Evolutionary conservation across 805 yeast species (phyloP), one percentile per base, ranked within the genome.

Genomic region (Candida corydali): DNA sequence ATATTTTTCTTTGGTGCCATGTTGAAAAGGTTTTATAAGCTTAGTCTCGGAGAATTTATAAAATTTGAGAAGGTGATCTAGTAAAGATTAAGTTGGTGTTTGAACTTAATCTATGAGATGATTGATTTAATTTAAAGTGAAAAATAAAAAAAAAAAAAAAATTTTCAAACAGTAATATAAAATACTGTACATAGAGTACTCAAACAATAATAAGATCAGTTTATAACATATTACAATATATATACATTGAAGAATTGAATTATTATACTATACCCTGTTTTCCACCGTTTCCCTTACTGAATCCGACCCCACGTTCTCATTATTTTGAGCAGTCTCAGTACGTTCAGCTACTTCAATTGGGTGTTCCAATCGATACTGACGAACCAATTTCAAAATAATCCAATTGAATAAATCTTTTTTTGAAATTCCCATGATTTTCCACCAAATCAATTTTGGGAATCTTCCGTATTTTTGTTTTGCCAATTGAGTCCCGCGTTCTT

Each of bases 371-470:
- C 54, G 23, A 32, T 40, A 45, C 22, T 38, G 38, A 22, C 40
- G 46, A 24, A 47, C 45, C 8, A 43, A 26, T 8, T 44, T 46
- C 14, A 51, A 17, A 20, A 78, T 77, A 11, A 73, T 76, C 62
- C 77, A 72, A 51, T 75, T 63, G 48, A 66, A 69, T 36, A 80
- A 46, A 42, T 80, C 78, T 7, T 52, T 45, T 33, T 50, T 61
- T 3, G 69, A 47, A 24, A 80, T 64, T 1, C 84, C 82, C 80
- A 80, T 75, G 4, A 75, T 17, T 26, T 52, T 54, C 82, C 84
- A 80, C 51, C 75, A 75, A 0, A 71, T 11, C 42, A 46, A 47
- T 53, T 60, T 55, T 45, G 62, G 43, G 46, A 63, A 43, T 32
- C 52, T 7, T 12, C 60, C 51, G 52, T 54, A 64, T 41, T 52